A percentile compares a stretch with the other conserved stretches of the same genome.
Evolutionary conservation across 176 grass and related monocot species (phyloP).

Genomic region (Carex myosuroides): DNA sequence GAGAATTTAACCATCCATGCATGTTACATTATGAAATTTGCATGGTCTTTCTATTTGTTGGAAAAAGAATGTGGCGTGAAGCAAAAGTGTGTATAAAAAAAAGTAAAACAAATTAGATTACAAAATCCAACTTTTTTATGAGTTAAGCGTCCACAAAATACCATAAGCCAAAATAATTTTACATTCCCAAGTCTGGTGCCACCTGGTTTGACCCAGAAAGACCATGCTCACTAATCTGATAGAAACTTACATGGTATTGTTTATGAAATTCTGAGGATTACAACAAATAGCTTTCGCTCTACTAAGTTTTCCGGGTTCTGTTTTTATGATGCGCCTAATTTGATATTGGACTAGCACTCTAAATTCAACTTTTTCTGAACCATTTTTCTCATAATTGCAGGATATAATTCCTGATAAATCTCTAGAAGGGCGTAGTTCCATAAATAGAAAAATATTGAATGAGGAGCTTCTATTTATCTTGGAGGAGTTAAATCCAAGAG

Average conservation of each 20-base stretch:
- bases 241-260: neutral
- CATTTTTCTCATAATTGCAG: slow-evolving; percentile 27
- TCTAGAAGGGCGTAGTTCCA: slow-evolving; percentile 25
- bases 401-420: slow-evolving; percentile 53
- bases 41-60: neutral
- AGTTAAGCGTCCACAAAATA: neutral
- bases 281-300: neutral
- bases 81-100: neutral
- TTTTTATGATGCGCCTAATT: neutral
- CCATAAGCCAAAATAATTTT: neutral
- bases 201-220: neutral
- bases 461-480: slow-evolving; percentile 50
- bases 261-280: neutral
- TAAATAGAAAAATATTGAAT: slow-evolving; percentile 40
- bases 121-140: neutral
- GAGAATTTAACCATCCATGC: neutral
- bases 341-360: neutral
- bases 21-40: neutral
- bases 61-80: neutral
- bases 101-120: neutral
- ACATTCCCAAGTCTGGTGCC: neutral
- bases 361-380: neutral
- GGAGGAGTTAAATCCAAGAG: slow-evolving; percentile 46
- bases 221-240: neutral
- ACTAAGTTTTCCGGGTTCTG: neutral